Conservation (phyloP, 805 yeast species). For the Ogataea siamensis region DNA sequence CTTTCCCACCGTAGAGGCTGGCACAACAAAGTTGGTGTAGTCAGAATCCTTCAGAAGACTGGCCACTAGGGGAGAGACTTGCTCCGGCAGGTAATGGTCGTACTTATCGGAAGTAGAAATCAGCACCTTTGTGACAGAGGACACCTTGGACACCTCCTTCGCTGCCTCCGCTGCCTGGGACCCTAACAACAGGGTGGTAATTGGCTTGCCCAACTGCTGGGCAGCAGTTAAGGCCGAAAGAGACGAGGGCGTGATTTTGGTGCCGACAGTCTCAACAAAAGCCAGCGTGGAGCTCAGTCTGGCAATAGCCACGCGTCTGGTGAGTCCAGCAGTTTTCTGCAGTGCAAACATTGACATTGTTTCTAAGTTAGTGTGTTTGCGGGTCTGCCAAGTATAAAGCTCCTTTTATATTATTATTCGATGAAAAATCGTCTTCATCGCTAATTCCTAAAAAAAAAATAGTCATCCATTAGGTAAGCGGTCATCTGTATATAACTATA, state of each 20-base stretch:
- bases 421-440: background rate
- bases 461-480: conserved; percentile 3
- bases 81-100: conserved; percentile 77
- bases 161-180: conserved; percentile 52
- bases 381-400: too few species aligned
- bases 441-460: conserved; percentile 1
- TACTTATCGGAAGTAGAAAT: conserved; percentile 58
- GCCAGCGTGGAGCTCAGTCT: conserved; percentile 72
- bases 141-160: conserved; percentile 48
- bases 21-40: conserved; percentile 69
- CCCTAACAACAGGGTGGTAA: conserved; percentile 78
- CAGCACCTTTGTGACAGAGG: conserved; percentile 53
- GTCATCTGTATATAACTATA: conserved; percentile 1
- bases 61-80: conserved; percentile 64
- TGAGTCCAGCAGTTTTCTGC: conserved; percentile 6
- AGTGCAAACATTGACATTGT: conserved; percentile 9
- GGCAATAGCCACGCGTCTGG: conserved; percentile 5
- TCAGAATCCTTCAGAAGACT: conserved; percentile 43
- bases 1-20: conserved; percentile 88
- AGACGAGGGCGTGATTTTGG: conserved; percentile 61
- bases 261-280: conserved; percentile 62
- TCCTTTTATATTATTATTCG: too few species aligned
- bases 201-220: conserved; percentile 65
- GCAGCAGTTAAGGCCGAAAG: conserved; percentile 80
- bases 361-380: too few species aligned